These are phyloP conservation scores for Microbotryum intermedium DNA, from an alignment of 1,284 basidiomycete species.

Conservation along the genomic window DNA sequence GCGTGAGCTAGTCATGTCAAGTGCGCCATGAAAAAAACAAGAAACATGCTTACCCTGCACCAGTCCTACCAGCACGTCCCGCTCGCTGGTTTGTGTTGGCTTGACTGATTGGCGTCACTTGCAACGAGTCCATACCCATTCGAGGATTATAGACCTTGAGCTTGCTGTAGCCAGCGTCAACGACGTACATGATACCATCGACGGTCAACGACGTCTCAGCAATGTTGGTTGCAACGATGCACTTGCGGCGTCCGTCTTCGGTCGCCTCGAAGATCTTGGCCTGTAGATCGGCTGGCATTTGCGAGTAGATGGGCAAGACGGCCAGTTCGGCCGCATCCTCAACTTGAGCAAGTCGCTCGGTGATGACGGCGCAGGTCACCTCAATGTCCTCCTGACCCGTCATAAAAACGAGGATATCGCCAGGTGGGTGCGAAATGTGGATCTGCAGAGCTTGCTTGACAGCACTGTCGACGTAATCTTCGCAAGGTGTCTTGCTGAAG, in stretches of 20 bases:
- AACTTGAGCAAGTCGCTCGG: constrained; percentile 81
- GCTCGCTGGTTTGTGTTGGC: constrained; percentile 94
- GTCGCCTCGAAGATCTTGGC: constrained; percentile 96
- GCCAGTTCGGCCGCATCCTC: constrained; percentile 80
- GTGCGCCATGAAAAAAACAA: neutral
- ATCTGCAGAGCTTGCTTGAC: constrained; percentile 97
- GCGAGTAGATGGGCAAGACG: constrained; percentile 94
- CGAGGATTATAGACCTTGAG: constrained; percentile 98
- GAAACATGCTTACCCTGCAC: constrained; percentile 59
- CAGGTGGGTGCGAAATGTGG: constrained; percentile 83
- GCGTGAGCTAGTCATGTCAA: neutral
- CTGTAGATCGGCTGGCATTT: constrained; percentile 98
- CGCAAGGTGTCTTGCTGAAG: constrained; percentile 93
- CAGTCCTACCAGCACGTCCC: constrained; percentile 92
- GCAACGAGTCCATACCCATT: constrained; percentile 97
- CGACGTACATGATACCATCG: constrained; percentile 94
- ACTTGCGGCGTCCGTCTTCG: constrained; percentile 86
- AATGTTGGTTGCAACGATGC: constrained; percentile 97
- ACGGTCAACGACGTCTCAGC: constrained; percentile 97
- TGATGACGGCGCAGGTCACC: constrained; percentile 78
- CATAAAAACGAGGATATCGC: constrained; percentile 98
- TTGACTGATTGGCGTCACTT: constrained; percentile 97
- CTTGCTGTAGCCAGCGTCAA: constrained; percentile 94
- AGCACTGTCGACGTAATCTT: constrained; percentile 95
- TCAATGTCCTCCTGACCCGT: constrained; percentile 96